Evolutionary conservation across 2,329 filamentous ascomycete species (phyloP).

Genomic region (Fusarium armeniacum): DNA sequence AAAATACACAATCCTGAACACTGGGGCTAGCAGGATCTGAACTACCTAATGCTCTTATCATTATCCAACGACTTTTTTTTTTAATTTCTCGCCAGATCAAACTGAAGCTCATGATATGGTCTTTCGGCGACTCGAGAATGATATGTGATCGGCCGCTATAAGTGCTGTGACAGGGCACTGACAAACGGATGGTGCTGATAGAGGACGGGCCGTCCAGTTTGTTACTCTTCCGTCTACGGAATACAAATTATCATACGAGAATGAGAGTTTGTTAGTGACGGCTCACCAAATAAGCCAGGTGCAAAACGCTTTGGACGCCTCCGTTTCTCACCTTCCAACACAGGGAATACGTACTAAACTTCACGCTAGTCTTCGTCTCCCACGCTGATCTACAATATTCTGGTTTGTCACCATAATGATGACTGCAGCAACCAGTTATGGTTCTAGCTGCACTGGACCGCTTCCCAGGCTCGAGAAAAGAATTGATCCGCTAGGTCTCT

Average conservation of each 20-base stretch:
- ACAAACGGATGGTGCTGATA: slow-evolving; percentile 1
- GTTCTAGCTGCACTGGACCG: slow-evolving; percentile 37
- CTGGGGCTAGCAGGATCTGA: slow-evolving; percentile 8
- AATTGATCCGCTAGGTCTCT: slow-evolving; percentile 12
- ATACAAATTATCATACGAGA: slow-evolving; percentile 1
- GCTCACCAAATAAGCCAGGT: slow-evolving; percentile 25
- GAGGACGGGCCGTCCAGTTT: not conserved
- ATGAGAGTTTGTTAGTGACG: slow-evolving; percentile 37
- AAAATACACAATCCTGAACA: slow-evolving; percentile 2
- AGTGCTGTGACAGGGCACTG: not conserved
- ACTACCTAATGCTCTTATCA: slow-evolving; percentile 5
- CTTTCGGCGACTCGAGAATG: not conserved
- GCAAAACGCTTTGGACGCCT: slow-evolving; percentile 11
- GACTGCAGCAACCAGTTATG: slow-evolving; percentile 8
- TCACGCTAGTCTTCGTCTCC: slow-evolving; percentile 22
- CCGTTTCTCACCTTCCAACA: slow-evolving; percentile 28
- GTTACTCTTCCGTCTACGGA: not conserved
- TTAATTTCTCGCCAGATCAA: not conserved
- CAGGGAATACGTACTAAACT: slow-evolving; percentile 16
- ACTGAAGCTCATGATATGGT: not conserved
- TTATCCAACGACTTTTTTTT: not conserved
- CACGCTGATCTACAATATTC: slow-evolving; percentile 17
- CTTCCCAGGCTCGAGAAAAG: slow-evolving; percentile 21
- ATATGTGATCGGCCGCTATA: not conserved
- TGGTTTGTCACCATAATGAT: slow-evolving; percentile 9